Evolutionary conservation across 805 yeast species (phyloP).

Genomic region (Sugiyamaella boreocaroliniensis): DNA sequence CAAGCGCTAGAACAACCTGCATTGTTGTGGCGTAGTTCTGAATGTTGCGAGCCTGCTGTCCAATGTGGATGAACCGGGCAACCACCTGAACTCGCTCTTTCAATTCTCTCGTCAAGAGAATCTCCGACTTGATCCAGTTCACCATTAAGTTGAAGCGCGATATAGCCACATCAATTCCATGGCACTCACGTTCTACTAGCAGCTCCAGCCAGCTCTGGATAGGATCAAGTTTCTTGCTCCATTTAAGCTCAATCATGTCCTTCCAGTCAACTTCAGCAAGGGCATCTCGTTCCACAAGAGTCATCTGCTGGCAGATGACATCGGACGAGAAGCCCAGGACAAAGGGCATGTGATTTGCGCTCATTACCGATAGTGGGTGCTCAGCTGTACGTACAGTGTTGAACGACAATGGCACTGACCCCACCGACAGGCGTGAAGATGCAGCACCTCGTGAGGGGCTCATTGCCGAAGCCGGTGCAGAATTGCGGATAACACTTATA

Average conservation of each 20-base stretch:
- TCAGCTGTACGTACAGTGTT: neutral
- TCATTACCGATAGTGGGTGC: conserved; percentile 34
- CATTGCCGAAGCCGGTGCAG: neutral
- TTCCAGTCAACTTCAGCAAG: conserved; percentile 86
- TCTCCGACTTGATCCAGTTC: conserved; percentile 88
- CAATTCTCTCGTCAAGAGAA: conserved; percentile 58
- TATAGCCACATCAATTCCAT: conserved; percentile 79
- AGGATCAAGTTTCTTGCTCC: conserved; percentile 62
- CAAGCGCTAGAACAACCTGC: conserved; percentile 79
- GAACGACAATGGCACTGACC: neutral
- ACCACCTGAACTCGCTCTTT: conserved; percentile 60
- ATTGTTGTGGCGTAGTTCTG: conserved; percentile 84
- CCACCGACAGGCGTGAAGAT: neutral
- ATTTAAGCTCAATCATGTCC: conserved; percentile 68
- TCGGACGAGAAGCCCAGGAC: conserved; percentile 64
- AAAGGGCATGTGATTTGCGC: conserved; percentile 68
- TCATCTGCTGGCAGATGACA: conserved; percentile 70
- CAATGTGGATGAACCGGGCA: conserved; percentile 83
- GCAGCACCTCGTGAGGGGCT: neutral
- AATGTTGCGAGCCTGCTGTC: conserved; percentile 58
- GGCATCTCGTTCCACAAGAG: conserved; percentile 79
- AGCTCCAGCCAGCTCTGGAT: conserved; percentile 80
- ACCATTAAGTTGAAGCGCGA: conserved; percentile 83
- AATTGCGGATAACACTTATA: neutral
- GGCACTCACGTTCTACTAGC: conserved; percentile 46